phyloP scores from a whole-genome alignment of 352 stramenopile genomes.

The Phytopythium oedochilum region DNA sequence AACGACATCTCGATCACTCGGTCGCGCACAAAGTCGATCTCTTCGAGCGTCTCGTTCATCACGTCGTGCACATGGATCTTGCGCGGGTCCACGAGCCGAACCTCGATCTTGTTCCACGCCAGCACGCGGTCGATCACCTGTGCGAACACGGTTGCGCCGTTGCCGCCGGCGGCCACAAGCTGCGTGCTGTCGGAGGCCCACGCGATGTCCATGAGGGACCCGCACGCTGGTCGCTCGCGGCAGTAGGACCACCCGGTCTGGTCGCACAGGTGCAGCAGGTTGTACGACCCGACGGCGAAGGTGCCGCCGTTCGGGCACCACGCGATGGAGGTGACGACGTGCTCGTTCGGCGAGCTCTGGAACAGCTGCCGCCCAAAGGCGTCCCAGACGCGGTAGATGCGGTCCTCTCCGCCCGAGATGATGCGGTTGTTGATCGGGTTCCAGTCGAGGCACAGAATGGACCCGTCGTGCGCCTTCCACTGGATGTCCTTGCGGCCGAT shows the following conservation, averaged over 20 bases:
- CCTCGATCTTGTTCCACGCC: constrained; percentile 89
- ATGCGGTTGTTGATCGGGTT: constrained; percentile 90
- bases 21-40: constrained; percentile 90
- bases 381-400: constrained; percentile 92
- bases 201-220: constrained; percentile 85
- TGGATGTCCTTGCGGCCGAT: constrained; percentile 82
- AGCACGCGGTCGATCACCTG: constrained; percentile 84
- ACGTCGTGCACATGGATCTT: constrained; percentile 90
- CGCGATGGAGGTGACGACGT: constrained; percentile 89
- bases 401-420: constrained; percentile 91
- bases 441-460: constrained; percentile 92
- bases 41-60: constrained; percentile 87
- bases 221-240: constrained; percentile 69
- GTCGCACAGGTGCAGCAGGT: constrained; percentile 92
- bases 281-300: constrained; percentile 92
- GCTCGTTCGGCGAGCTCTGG: constrained; percentile 67
- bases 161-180: constrained; percentile 83
- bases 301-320: constrained; percentile 90
- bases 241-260: constrained; percentile 91
- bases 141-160: constrained; percentile 85
- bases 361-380: constrained; percentile 90
- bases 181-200: constrained; percentile 92
- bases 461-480: constrained; percentile 90
- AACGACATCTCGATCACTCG: constrained; percentile 92
- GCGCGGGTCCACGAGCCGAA: constrained; percentile 72